Evolutionary conservation across 192 early-diverging fungal genomes (phyloP), one percentile per base, ranked within the genome.

Genomic region (Entomortierella lignicola): DNA sequence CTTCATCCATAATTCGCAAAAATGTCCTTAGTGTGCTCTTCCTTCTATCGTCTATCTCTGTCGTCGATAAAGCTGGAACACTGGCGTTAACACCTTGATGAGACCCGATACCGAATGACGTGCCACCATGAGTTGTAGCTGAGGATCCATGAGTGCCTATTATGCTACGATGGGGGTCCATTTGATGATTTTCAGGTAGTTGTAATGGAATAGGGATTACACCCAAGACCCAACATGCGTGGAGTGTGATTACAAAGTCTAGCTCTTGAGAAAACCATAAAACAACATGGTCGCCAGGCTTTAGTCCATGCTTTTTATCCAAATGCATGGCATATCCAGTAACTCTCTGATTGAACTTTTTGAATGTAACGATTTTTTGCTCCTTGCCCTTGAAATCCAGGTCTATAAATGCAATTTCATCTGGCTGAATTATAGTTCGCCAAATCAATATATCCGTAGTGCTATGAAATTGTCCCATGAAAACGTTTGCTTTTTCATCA

Each of bases 211-310:
- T 90, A 21, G 91, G 86, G 4, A 93, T 75, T 0, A 90, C 82
- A 23, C 94, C 94, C 2, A 92, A 83, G 13, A 88, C 90, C 61
- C 94, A 82, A 67, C 94, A 95, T n/a, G 94, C 94, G 62, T 92
- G 90, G 13, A 95, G 60, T 7, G 90, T 83, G 7, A 86, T 70
- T 6, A 94, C 74, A 58, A 86, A 89, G 56, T 94, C 93, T 17
- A 90, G 50, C 30, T 91, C 86, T 52, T 79, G 74, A 10, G 74
- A 29, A 52, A 85, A 90, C 39, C 90, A 72, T 4, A 90, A 83
- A 0, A 92, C 69, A 41, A 94, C 82, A 21, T 93, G 71, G 18
- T 90, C 87, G 21, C 89, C 85, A 37, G 85, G 83, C 34, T 84
- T 85, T 8, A 88, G 59, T 11, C 83, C 70, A 10, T 87, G 81